A percentile compares a stretch with the other conserved stretches of the same genome.
Conservation (phyloP, 1,284 basidiomycete species). For the Austroboletus novae-zelandiae region DNA sequence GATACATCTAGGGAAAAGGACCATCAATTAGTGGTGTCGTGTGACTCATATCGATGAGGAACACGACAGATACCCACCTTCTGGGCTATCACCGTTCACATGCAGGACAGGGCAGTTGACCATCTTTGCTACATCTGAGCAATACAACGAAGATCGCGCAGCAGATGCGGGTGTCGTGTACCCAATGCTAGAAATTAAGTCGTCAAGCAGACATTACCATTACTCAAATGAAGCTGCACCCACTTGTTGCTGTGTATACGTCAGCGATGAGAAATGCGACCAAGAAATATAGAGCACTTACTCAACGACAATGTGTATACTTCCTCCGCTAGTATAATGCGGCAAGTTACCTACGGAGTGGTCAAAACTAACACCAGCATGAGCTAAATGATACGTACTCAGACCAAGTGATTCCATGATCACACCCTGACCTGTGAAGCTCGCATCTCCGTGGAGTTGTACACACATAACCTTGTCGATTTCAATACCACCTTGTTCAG, state of each 20-base stretch:
- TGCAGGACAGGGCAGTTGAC: slow-evolving; percentile 88
- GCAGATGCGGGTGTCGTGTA: slow-evolving; percentile 85
- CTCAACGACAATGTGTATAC: slow-evolving; percentile 90
- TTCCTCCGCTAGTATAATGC: slow-evolving; percentile 87
- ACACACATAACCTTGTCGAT: slow-evolving; percentile 68
- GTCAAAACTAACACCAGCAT: background rate
- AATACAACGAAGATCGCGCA: slow-evolving; percentile 83
- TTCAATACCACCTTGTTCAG: background rate
- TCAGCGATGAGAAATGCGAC: slow-evolving; percentile 57
- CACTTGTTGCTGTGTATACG: slow-evolving; percentile 50
- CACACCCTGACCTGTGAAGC: slow-evolving; percentile 86
- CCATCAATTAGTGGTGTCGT: background rate
- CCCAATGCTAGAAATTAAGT: slow-evolving; percentile 60
- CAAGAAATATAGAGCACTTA: slow-evolving; percentile 39
- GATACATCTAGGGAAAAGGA: slow-evolving; percentile 57
- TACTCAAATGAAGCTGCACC: slow-evolving; percentile 8
- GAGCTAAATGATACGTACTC: slow-evolving; percentile 45
- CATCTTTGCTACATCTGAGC: slow-evolving; percentile 88
- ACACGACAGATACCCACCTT: slow-evolving; percentile 50
- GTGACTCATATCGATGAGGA: background rate
- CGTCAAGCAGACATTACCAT: background rate
- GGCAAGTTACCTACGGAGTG: slow-evolving; percentile 66
- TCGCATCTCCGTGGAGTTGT: slow-evolving; percentile 87
- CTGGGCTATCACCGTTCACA: slow-evolving; percentile 88
- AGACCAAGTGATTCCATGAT: slow-evolving; percentile 86